A percentile compares a stretch with the other conserved stretches of the same genome.
These are phyloP conservation scores for Mortierella hygrophila DNA, from an alignment of 192 early-diverging fungal genomes.

Conservation along the genomic window DNA sequence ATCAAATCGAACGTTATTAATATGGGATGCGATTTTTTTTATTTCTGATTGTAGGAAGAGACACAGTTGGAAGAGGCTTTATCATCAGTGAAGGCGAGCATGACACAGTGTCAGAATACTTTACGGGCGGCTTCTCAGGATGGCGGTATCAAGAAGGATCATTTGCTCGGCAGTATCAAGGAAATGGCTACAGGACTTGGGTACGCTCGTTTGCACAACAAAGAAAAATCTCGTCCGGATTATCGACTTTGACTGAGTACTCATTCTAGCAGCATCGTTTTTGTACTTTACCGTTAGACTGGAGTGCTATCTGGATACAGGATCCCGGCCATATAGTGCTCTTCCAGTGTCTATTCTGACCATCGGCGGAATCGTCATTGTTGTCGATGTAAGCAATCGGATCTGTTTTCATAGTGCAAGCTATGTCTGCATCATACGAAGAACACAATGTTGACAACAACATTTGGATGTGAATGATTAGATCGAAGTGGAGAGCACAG, in stretches of 20 bases:
- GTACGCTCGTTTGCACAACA: not conserved
- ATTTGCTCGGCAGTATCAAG: conserved; percentile 39
- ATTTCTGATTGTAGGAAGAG: conserved; percentile 27
- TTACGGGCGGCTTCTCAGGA: conserved; percentile 53
- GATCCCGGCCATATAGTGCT: conserved; percentile 20
- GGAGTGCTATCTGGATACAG: conserved; percentile 50
- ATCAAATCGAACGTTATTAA: not conserved
- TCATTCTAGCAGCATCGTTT: not conserved
- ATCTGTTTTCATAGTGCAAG: not conserved
- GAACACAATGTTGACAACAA: not conserved
- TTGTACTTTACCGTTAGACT: conserved; percentile 14
- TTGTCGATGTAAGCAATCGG: conserved; percentile 35
- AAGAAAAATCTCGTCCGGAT: not conserved
- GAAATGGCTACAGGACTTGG: conserved; percentile 50
- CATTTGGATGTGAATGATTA: not conserved
- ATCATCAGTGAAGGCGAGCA: conserved; percentile 37
- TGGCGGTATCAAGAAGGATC: conserved; percentile 42
- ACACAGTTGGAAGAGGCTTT: conserved; percentile 34
- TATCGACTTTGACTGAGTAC: not conserved
- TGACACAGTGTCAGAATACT: conserved; percentile 50
- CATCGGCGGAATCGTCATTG: conserved; percentile 53
- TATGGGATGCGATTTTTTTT: not conserved
- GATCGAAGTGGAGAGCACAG: conserved; percentile 57
- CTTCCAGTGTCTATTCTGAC: conserved; percentile 48
- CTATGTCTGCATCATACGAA: not conserved